These are phyloP conservation scores for Aureoboletus auriporus DNA, from an alignment of 768 basidiomycete species.

Conservation along the genomic window DNA sequence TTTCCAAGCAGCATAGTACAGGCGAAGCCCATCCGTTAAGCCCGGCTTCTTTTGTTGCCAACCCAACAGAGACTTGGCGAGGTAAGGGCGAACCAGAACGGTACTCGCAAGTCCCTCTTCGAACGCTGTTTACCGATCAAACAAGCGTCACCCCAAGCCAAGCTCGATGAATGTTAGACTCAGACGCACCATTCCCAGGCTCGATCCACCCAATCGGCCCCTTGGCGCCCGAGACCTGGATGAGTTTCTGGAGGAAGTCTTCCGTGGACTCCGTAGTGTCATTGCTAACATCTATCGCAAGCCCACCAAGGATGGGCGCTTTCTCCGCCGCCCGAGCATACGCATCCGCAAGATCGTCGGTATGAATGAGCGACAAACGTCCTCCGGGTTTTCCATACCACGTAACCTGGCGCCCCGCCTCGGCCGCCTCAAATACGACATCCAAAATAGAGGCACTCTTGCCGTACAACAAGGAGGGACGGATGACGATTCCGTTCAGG, in stretches of 20 bases:
- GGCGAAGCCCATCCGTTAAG: slow-evolving; percentile 30
- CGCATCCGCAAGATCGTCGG: slow-evolving; percentile 33
- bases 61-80: slow-evolving; percentile 30
- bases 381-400: slow-evolving; percentile 26
- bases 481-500: slow-evolving; percentile 33
- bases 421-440: slow-evolving; percentile 23
- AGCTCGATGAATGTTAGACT: neutral
- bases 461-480: slow-evolving; percentile 30
- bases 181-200: slow-evolving; percentile 22
- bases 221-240: slow-evolving; percentile 25
- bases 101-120: slow-evolving; percentile 23
- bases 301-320: slow-evolving; percentile 25
- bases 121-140: slow-evolving; percentile 7
- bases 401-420: slow-evolving; percentile 12
- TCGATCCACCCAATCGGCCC: slow-evolving; percentile 17
- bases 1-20: slow-evolving; percentile 27
- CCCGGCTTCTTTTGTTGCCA: slow-evolving; percentile 31
- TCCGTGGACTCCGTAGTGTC: slow-evolving; percentile 25
- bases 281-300: slow-evolving; percentile 31
- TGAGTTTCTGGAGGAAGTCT: slow-evolving; percentile 24
- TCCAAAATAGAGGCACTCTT: slow-evolving; percentile 20
- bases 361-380: slow-evolving; percentile 28
- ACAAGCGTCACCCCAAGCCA: neutral
- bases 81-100: slow-evolving; percentile 16
- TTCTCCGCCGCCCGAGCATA: slow-evolving; percentile 32